Conservation (phyloP, 805 yeast species). For the Lipomyces yamanashiensis region DNA sequence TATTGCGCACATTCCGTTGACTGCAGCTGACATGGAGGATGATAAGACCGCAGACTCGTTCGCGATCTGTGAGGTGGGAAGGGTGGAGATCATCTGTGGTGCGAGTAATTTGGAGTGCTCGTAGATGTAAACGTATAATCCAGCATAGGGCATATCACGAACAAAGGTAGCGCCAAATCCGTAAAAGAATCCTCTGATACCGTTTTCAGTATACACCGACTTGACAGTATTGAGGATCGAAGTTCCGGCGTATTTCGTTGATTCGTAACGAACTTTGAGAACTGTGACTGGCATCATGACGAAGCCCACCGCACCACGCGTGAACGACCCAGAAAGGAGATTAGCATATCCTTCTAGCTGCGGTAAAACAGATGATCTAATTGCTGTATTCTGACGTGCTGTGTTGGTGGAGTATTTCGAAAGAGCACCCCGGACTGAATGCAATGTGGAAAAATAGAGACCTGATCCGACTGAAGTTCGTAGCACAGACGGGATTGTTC, state of each 20-base stretch:
- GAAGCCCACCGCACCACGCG: constrained; percentile 82
- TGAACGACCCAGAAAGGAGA: constrained; percentile 72
- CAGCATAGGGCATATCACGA: constrained; percentile 96
- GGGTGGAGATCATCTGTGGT: constrained; percentile 50
- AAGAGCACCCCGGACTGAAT: constrained; percentile 54
- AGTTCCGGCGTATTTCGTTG: constrained; percentile 70
- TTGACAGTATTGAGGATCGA: constrained; percentile 64
- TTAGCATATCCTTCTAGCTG: constrained; percentile 72
- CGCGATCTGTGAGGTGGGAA: neutral
- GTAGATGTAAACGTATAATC: constrained; percentile 83
- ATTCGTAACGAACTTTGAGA: constrained; percentile 85
- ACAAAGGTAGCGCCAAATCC: constrained; percentile 88
- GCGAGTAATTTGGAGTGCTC: constrained; percentile 68
- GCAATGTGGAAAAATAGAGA: constrained; percentile 75
- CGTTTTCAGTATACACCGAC: constrained; percentile 58
- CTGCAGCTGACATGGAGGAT: constrained; percentile 54
- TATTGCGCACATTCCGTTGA: constrained; percentile 79
- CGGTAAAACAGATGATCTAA: constrained; percentile 60
- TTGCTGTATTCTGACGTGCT: neutral
- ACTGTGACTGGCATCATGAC: constrained; percentile 94
- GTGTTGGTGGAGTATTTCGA: neutral
- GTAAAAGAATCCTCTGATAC: constrained; percentile 73
- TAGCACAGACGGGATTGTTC: constrained; percentile 87
- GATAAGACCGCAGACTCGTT: constrained; percentile 17
- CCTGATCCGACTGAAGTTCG: constrained; percentile 93